A percentile compares a stretch with the other conserved stretches of the same genome.
Evolutionary conservation across 768 basidiomycete species (phyloP).

Genomic region (Chalciporus chontae): DNA sequence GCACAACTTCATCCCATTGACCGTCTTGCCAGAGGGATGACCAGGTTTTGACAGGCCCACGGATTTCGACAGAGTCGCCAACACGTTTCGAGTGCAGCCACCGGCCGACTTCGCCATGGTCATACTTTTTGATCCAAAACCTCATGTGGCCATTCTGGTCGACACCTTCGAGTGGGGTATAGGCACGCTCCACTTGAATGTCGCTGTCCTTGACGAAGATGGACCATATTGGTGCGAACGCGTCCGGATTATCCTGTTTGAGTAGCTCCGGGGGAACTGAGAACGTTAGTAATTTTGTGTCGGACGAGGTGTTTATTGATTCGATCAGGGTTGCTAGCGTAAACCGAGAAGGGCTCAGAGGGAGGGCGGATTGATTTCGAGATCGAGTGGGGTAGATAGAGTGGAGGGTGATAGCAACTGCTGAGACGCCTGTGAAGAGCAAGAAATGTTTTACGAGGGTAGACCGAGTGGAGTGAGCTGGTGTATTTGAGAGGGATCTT

Average conservation of each 20-base stretch:
- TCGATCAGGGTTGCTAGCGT: conserved; percentile 57
- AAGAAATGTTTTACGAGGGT: conserved; percentile 15
- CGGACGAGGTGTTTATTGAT: conserved; percentile 47
- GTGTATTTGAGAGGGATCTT: neutral
- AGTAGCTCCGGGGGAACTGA: conserved; percentile 46
- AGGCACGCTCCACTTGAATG: conserved; percentile 83
- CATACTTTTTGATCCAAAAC: conserved; percentile 82
- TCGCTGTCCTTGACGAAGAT: conserved; percentile 83
- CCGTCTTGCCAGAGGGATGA: conserved; percentile 39
- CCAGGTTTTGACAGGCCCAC: conserved; percentile 76
- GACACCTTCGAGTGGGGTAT: conserved; percentile 76
- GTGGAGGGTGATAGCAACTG: conserved; percentile 44
- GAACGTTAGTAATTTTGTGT: conserved; percentile 65
- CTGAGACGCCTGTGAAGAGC: conserved; percentile 37
- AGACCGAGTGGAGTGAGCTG: neutral
- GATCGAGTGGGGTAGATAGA: conserved; percentile 50
- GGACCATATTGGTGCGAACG: conserved; percentile 59
- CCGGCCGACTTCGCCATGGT: conserved; percentile 73
- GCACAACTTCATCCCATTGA: conserved; percentile 75
- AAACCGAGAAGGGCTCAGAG: conserved; percentile 48
- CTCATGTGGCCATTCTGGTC: conserved; percentile 62
- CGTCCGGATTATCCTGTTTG: conserved; percentile 16
- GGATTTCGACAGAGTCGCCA: conserved; percentile 70
- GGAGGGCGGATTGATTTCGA: conserved; percentile 41
- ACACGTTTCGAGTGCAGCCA: conserved; percentile 73